Evolutionary conservation across 2,329 filamentous ascomycete species (phyloP).

Genomic region (Trichoderma polysporum): DNA sequence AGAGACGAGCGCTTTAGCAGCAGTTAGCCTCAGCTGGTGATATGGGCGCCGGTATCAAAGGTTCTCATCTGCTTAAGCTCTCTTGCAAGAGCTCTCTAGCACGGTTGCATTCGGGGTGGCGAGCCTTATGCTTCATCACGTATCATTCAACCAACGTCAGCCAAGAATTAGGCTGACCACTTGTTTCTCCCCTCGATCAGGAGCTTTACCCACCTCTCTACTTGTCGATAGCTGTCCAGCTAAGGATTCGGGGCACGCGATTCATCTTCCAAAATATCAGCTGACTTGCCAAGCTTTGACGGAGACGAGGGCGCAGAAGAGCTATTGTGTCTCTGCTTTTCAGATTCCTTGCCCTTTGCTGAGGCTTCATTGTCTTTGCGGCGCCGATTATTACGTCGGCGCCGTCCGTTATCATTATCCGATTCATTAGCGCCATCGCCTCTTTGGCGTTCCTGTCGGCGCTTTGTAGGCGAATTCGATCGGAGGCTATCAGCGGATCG

Average conservation of each 20-base stretch:
- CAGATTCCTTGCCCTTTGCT: slow-evolving; percentile 21
- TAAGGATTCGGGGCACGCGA: slow-evolving; percentile 26
- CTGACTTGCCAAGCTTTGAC: slow-evolving; percentile 51
- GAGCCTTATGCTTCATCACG: slow-evolving; percentile 20
- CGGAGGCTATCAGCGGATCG: slow-evolving; percentile 7
- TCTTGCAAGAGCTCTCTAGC: background rate
- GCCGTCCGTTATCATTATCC: background rate
- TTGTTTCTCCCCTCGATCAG: slow-evolving; percentile 2
- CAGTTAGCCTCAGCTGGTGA: slow-evolving; percentile 24
- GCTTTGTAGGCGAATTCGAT: slow-evolving; percentile 17
- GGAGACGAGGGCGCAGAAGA: slow-evolving; percentile 54
- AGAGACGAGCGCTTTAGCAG: slow-evolving; percentile 17
- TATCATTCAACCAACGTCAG: slow-evolving; percentile 21
- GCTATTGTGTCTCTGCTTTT: slow-evolving; percentile 46
- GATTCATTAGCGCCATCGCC: background rate
- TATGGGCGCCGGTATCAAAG: slow-evolving; percentile 29
- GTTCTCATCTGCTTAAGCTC: slow-evolving; percentile 18
- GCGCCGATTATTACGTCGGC: slow-evolving; percentile 15
- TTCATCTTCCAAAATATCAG: slow-evolving; percentile 52
- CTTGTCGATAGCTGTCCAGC: slow-evolving; percentile 22
- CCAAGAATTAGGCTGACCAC: background rate
- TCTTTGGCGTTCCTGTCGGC: slow-evolving; percentile 9
- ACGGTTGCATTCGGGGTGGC: slow-evolving; percentile 1
- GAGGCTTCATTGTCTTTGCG: background rate
- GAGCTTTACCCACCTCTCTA: slow-evolving; percentile 30